Evolutionary conservation across 2,329 filamentous ascomycete species (phyloP).

Genomic region (Fusarium sp.): DNA sequence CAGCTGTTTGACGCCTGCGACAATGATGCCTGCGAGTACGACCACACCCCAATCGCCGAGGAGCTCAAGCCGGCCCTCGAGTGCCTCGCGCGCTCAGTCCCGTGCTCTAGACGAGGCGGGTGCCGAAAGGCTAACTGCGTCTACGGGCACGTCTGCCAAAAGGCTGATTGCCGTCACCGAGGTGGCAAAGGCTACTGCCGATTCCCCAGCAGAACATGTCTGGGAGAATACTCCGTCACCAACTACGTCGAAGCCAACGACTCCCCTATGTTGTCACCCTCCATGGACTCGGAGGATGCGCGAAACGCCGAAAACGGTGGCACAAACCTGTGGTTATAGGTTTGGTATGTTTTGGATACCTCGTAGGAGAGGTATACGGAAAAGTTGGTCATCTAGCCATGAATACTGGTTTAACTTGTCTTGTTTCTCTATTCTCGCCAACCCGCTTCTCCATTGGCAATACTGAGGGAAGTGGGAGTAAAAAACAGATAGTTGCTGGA

Average conservation of each 20-base stretch:
- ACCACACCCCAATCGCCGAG: slow-evolving; percentile 31
- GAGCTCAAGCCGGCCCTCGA: slow-evolving; percentile 32
- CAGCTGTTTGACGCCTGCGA: slow-evolving; percentile 31
- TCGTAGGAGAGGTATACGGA: slow-evolving; percentile 18
- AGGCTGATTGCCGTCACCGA: slow-evolving; percentile 32
- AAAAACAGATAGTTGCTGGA: background rate
- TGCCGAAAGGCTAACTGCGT: slow-evolving; percentile 33
- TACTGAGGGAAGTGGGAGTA: background rate
- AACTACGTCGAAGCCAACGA: background rate
- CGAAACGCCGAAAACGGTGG: slow-evolving; percentile 24
- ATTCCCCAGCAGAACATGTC: slow-evolving; percentile 26
- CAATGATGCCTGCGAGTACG: slow-evolving; percentile 32
- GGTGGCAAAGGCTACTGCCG: slow-evolving; percentile 35
- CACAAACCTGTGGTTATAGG: slow-evolving; percentile 15
- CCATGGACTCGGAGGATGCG: slow-evolving; percentile 28
- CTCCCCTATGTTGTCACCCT: slow-evolving; percentile 15
- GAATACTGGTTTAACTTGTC: background rate
- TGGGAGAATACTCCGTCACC: slow-evolving; percentile 25
- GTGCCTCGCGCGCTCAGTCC: slow-evolving; percentile 31
- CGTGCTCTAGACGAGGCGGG: slow-evolving; percentile 25
- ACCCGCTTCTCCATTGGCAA: background rate
- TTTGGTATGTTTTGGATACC: background rate
- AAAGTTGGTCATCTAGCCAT: background rate
- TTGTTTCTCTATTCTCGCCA: background rate
- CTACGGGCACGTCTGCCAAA: slow-evolving; percentile 39